Percentiles rank a stretch among this genome's conserved stretches.
Conservation (phyloP, 768 basidiomycete genomes). For the Lactarius deliciosus region DNA sequence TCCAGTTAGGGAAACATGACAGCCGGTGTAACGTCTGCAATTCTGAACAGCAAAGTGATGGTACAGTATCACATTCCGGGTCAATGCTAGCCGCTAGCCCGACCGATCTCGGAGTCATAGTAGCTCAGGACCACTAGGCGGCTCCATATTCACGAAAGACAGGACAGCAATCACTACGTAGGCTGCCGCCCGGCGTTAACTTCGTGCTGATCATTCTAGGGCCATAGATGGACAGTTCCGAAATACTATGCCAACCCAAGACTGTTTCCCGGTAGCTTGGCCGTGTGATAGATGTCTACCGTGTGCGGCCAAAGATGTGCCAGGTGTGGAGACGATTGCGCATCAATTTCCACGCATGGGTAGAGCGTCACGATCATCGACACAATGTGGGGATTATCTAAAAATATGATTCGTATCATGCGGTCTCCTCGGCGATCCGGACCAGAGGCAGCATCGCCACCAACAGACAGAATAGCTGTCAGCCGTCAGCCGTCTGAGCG, state of each 20-base stretch:
- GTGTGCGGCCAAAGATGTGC: not conserved
- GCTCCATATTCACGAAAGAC: no score
- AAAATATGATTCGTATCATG: not conserved
- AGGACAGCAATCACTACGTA: no score
- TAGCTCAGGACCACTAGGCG: no score
- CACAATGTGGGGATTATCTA: not conserved
- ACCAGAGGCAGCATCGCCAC: not conserved
- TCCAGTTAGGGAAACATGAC: not conserved
- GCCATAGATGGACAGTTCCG: not conserved
- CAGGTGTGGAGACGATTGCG: not conserved
- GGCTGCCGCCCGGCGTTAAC: no score
- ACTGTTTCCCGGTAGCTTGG: not conserved
- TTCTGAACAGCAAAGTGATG: not conserved
- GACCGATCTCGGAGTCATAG: no score
- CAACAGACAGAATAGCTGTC: not conserved
- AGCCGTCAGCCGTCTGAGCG: not conserved
- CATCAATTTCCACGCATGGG: no score
- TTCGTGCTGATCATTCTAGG: not conserved
- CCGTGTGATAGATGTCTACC: not conserved
- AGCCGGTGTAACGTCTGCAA: not conserved
- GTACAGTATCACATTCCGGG: no score
- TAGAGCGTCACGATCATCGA: not conserved
- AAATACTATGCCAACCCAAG: not conserved
- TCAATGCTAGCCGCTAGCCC: not conserved
- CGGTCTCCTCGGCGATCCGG: not conserved